Conservation (phyloP, 2,329 filamentous ascomycete genomes). For the Arthroderma uncinatum region DNA sequence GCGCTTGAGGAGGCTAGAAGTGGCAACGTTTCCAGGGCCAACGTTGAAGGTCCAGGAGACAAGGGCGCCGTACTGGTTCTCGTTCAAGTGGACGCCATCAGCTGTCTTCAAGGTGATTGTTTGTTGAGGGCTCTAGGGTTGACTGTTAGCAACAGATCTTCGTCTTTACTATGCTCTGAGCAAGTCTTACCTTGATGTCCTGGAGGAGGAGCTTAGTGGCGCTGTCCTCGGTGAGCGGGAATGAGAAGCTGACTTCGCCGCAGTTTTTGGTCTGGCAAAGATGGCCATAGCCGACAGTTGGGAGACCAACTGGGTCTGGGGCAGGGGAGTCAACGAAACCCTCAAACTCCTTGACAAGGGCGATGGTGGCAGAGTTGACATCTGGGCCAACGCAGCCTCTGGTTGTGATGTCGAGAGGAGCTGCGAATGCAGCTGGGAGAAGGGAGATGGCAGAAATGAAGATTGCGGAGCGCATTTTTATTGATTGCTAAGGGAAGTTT, state of each 20-base stretch:
- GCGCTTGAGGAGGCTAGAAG: conserved; percentile 33
- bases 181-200: conserved; percentile 28
- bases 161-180: neutral
- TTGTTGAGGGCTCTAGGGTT: conserved; percentile 24
- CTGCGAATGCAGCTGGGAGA: conserved; percentile 7
- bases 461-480: conserved; percentile 38
- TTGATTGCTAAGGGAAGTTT: conserved; percentile 15
- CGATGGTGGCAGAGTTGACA: conserved; percentile 27
- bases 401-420: neutral
- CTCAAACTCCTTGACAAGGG: conserved; percentile 31
- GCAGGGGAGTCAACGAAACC: conserved; percentile 23
- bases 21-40: conserved; percentile 34
- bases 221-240: conserved; percentile 35
- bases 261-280: conserved; percentile 35
- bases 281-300: conserved; percentile 44
- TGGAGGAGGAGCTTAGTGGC: conserved; percentile 33
- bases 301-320: conserved; percentile 37
- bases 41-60: conserved; percentile 44
- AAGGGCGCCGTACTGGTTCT: conserved; percentile 44
- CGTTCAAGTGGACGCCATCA: conserved; percentile 33
- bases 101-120: conserved; percentile 32
- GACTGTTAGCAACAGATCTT: neutral
- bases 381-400: conserved; percentile 17
- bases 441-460: conserved; percentile 33
- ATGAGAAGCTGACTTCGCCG: conserved; percentile 29